phyloP scores from a whole-genome alignment of 192 early-diverging fungal genomes.

The Podila epicladia region DNA sequence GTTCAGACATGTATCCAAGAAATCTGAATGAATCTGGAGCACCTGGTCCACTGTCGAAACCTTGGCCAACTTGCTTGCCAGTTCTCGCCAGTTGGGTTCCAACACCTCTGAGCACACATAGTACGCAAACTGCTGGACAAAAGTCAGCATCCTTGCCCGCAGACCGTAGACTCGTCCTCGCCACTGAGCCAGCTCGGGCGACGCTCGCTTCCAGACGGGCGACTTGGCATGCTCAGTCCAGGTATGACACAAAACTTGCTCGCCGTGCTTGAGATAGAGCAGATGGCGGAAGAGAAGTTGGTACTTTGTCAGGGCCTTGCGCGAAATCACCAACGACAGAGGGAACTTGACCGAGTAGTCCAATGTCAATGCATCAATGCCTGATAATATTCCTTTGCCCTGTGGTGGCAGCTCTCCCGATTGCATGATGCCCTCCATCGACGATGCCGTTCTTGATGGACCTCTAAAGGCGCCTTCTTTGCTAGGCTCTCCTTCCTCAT shows the following conservation, averaged over 20 bases:
- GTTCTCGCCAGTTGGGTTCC: slow-evolving; percentile 86
- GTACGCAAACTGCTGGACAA: slow-evolving; percentile 91
- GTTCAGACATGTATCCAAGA: slow-evolving; percentile 88
- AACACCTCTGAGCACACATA: slow-evolving; percentile 93
- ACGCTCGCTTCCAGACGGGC: slow-evolving; percentile 55
- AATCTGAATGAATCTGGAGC: slow-evolving; percentile 79
- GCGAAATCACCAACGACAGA: slow-evolving; percentile 86
- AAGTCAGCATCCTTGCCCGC: slow-evolving; percentile 87
- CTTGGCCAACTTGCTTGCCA: slow-evolving; percentile 71
- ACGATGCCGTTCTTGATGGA: not conserved
- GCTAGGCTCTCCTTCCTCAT: slow-evolving; percentile 16
- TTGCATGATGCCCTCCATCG: slow-evolving; percentile 28
- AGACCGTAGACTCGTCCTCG: slow-evolving; percentile 76
- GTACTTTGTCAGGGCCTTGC: slow-evolving; percentile 88
- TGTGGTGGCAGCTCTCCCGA: slow-evolving; percentile 16
- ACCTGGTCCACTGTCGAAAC: slow-evolving; percentile 90
- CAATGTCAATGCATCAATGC: slow-evolving; percentile 84
- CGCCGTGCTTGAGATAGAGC: slow-evolving; percentile 88
- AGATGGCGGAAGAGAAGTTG: slow-evolving; percentile 91
- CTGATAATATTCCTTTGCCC: slow-evolving; percentile 52
- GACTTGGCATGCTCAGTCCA: slow-evolving; percentile 81
- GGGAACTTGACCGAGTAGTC: slow-evolving; percentile 91
- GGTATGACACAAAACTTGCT: slow-evolving; percentile 77
- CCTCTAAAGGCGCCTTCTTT: not conserved
- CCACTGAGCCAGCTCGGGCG: slow-evolving; percentile 60